Conservation (phyloP, 2,329 filamentous ascomycete species). For the Sphaerulina populicola region DNA sequence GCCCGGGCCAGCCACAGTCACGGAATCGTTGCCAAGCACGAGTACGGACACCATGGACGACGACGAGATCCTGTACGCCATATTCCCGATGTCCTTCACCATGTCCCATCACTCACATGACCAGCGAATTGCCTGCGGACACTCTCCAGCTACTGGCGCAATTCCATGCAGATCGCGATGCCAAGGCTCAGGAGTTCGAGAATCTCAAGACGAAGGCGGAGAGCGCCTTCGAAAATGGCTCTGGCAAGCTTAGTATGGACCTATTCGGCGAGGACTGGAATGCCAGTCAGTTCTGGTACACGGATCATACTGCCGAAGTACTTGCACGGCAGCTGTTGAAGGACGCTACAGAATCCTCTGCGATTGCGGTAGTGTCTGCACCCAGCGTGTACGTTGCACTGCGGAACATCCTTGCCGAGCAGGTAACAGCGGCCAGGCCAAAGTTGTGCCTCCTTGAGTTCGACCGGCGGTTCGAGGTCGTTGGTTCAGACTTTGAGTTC, state of each 20-base stretch:
- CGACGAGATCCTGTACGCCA: slow-evolving; percentile 22
- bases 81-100: not conserved
- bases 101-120: slow-evolving; percentile 16
- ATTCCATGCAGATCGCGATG: slow-evolving; percentile 67
- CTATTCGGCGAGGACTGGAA: slow-evolving; percentile 76
- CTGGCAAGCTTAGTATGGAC: slow-evolving; percentile 51
- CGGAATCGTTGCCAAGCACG: not conserved
- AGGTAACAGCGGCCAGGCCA: slow-evolving; percentile 39
- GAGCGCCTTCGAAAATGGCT: slow-evolving; percentile 37
- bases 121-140: slow-evolving; percentile 55
- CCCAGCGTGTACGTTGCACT: slow-evolving; percentile 70
- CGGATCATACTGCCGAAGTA: slow-evolving; percentile 58
- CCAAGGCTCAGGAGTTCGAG: slow-evolving; percentile 57
- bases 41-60: slow-evolving; percentile 17
- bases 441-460: slow-evolving; percentile 62
- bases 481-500: slow-evolving; percentile 64
- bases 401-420: slow-evolving; percentile 50
- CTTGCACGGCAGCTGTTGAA: slow-evolving; percentile 59
- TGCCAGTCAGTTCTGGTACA: slow-evolving; percentile 65
- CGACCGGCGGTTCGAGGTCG: slow-evolving; percentile 64
- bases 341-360: slow-evolving; percentile 46
- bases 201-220: slow-evolving; percentile 57
- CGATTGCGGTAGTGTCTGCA: slow-evolving; percentile 62
- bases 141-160: slow-evolving; percentile 62
- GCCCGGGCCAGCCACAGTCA: too few relatives aligned